Base-by-base conservation (phyloP, 2,329 filamentous ascomycete genomes). In the Stagonosporopsis cucurbitacearum region DNA sequence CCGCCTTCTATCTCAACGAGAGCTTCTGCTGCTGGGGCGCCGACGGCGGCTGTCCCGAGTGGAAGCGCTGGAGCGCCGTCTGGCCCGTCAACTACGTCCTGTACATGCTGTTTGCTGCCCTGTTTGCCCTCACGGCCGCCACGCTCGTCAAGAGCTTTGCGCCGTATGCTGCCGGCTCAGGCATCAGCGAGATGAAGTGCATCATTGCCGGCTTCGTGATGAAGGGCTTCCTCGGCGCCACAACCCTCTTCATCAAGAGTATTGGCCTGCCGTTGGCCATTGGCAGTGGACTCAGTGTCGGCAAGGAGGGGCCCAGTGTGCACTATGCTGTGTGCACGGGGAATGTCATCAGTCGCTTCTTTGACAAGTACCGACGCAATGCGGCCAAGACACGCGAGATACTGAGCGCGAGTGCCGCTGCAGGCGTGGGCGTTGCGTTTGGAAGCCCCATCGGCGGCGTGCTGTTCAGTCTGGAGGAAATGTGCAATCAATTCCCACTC, bases 121-220 rank as follows among this genome's bases (percentile, higher is more conserved):
- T 90, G 2, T 96, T 98, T 73, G 90, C 94, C 17, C 89, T 90
- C 50, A 88, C 88, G 3, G 88, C 93, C 2, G 93, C 93, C 0
- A 87, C 84, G 33, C 82, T 99, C 36, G 95, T 99, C 71, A 95
- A 92, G 73, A 87, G 86, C 1, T 98, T 95, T 76, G 93, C 95
- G 4, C 95, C 95, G 0, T 99, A 99, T 74, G 95, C 95, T 11
- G 95, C 95, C 30, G 95, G 95, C 15, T 96, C 92, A 12, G 95
- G 95, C 36, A 99, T 99, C 55, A 97, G 92, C 12, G 95, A 99
- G 79, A 99, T 99, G 82, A 99, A 99, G 77, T 96, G 92, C 77
- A 98, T 99, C 72, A 96, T 99, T 71, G 95, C 94, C 4, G 95
- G 95, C 3, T 99, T 99, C 73, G 91, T 98, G 45, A 99, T 99